phyloP scores from a whole-genome alignment of 805 yeast species.

The Maudiozyma pseudohumilis region DNA sequence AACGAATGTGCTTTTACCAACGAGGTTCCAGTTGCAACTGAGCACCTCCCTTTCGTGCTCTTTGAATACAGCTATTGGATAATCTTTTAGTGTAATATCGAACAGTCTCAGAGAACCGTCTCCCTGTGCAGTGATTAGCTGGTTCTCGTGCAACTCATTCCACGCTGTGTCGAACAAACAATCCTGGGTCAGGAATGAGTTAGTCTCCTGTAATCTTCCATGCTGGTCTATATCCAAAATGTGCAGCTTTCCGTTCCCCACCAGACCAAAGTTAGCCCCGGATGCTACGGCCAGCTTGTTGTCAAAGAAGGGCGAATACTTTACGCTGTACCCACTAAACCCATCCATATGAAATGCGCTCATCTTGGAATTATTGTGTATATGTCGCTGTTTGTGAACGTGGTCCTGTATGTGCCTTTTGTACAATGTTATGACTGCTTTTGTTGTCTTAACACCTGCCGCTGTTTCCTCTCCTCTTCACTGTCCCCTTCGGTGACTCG shows the following conservation, averaged over 20 bases:
- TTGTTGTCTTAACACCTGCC: no score
- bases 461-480: no score
- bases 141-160: slow-evolving; percentile 88
- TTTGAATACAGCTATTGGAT: slow-evolving; percentile 62
- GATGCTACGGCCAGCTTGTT: slow-evolving; percentile 83
- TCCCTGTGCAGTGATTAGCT: slow-evolving; percentile 72
- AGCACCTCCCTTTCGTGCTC: slow-evolving; percentile 76
- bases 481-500: no score
- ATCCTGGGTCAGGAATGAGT: slow-evolving; percentile 81
- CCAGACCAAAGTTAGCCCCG: slow-evolving; percentile 86
- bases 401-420: no score
- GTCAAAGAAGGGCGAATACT: slow-evolving; percentile 87
- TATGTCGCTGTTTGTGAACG: no score
- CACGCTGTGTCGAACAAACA: slow-evolving; percentile 81
- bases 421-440: no score
- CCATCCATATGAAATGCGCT: slow-evolving; percentile 65
- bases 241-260: slow-evolving; percentile 82
- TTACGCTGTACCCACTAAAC: slow-evolving; percentile 77
- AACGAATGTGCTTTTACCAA: slow-evolving; percentile 57
- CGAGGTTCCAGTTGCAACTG: slow-evolving; percentile 62
- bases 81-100: slow-evolving; percentile 56
- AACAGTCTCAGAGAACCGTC: slow-evolving; percentile 82
- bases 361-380: slow-evolving; percentile 37
- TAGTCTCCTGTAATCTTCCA: slow-evolving; percentile 50
- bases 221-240: slow-evolving; percentile 56